phyloP scores from a whole-genome alignment of 805 yeast genomes.

The Kurtzmaniella fragi region DNA sequence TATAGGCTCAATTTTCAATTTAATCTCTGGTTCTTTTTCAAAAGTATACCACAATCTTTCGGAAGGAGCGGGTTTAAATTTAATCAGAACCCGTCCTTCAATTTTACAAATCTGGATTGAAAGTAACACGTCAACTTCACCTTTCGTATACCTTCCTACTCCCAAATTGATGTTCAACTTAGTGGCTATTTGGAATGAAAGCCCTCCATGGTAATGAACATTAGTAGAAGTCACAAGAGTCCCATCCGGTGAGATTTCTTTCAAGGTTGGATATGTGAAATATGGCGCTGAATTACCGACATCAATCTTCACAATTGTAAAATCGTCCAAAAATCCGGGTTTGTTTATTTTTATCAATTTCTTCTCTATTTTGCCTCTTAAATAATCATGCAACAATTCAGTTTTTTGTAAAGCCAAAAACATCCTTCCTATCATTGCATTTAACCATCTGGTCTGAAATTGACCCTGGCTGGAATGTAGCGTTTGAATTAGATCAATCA shows the following conservation, averaged over 20 bases:
- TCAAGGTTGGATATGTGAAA: conserved; percentile 65
- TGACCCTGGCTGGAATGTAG: conserved; percentile 82
- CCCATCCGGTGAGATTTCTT: conserved; percentile 77
- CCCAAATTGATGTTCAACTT: conserved; percentile 74
- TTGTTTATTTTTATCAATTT: conserved; percentile 75
- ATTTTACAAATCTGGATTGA: conserved; percentile 63
- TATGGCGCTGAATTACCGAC: conserved; percentile 82
- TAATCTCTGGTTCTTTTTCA: conserved; percentile 70
- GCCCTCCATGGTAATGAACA: conserved; percentile 69
- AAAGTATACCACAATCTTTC: conserved; percentile 89
- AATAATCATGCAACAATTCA: conserved; percentile 51
- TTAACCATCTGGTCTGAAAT: conserved; percentile 81
- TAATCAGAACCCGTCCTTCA: conserved; percentile 67
- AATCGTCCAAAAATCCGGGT: conserved; percentile 85
- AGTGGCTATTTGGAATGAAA: conserved; percentile 74
- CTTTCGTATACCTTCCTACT: conserved; percentile 56
- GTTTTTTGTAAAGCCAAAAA: conserved; percentile 77
- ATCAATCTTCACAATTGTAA: conserved; percentile 63
- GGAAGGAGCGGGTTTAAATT: conserved; percentile 86
- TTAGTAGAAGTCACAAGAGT: conserved; percentile 55
- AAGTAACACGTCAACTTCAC: conserved; percentile 71
- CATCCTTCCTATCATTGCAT: conserved; percentile 79
- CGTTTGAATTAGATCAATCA: conserved; percentile 68
- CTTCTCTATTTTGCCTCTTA: conserved; percentile 57
- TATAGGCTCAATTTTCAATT: conserved; percentile 80